These are phyloP conservation scores for Lipomyces yamanashiensis DNA, from an alignment of 805 yeast species.

Conservation along the genomic window DNA sequence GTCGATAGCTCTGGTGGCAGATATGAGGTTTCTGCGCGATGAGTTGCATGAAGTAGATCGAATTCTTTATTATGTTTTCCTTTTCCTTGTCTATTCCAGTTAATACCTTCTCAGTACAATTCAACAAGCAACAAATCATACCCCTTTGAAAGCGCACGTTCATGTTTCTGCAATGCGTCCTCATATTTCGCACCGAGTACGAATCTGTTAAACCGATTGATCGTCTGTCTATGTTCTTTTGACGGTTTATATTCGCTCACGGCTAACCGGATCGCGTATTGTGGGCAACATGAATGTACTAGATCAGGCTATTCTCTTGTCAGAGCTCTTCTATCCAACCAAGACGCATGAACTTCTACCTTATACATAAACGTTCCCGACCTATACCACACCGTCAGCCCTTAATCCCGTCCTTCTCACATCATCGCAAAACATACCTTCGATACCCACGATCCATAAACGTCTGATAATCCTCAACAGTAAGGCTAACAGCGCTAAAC, in stretches of 20 bases:
- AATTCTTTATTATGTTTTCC: slow-evolving; percentile 38
- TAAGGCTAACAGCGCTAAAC: slow-evolving; percentile 52
- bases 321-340: neutral
- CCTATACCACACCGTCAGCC: slow-evolving; percentile 51
- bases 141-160: slow-evolving; percentile 10
- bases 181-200: slow-evolving; percentile 27
- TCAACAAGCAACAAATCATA: slow-evolving; percentile 11
- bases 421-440: slow-evolving; percentile 15
- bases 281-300: slow-evolving; percentile 74
- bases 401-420: neutral
- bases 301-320: slow-evolving; percentile 57
- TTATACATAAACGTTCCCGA: slow-evolving; percentile 72
- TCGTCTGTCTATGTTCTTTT: slow-evolving; percentile 68
- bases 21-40: slow-evolving; percentile 47
- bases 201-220: slow-evolving; percentile 59
- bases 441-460: slow-evolving; percentile 71
- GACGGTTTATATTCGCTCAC: slow-evolving; percentile 52
- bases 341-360: slow-evolving; percentile 9
- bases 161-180: slow-evolving; percentile 7
- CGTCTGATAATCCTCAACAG: slow-evolving; percentile 61
- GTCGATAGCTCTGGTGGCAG: slow-evolving; percentile 1
- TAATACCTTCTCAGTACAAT: neutral
- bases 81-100: slow-evolving; percentile 16
- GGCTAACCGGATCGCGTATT: slow-evolving; percentile 74
- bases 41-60: slow-evolving; percentile 47